Evolutionary conservation across 2,329 filamentous ascomycete genomes (phyloP).

Genomic region (Lachnellula occidentalis): DNA sequence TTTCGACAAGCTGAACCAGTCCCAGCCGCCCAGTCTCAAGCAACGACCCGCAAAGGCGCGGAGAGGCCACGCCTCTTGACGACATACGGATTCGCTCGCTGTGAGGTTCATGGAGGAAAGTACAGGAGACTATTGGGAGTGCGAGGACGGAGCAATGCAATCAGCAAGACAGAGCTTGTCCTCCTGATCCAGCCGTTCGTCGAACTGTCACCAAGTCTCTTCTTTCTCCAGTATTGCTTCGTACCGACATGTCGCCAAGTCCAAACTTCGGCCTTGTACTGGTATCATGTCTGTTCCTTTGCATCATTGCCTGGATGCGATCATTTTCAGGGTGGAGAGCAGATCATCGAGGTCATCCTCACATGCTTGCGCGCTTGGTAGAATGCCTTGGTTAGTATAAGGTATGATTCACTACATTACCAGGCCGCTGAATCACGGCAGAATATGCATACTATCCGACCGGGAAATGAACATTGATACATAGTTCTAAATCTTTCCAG

Average conservation of each 20-base stretch:
- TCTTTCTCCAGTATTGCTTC: not conserved
- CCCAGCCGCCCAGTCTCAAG: not conserved
- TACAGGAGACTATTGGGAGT: not conserved
- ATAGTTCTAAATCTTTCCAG: too few species aligned
- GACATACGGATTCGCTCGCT: not conserved
- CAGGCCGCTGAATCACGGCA: too few species aligned
- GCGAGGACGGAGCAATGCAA: not conserved
- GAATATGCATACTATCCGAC: too few species aligned
- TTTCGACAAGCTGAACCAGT: not conserved
- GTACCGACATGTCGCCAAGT: not conserved
- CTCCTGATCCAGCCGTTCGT: not conserved
- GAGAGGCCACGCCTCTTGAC: not conserved
- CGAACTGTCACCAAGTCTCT: not conserved
- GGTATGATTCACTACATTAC: too few species aligned
- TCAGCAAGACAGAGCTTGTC: not conserved
- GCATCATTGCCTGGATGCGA: too few species aligned
- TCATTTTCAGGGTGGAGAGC: too few species aligned
- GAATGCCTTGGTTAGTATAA: too few species aligned
- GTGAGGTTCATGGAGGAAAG: not conserved
- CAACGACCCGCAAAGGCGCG: not conserved
- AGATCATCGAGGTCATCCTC: too few species aligned
- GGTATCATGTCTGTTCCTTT: too few species aligned
- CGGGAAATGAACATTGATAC: too few species aligned
- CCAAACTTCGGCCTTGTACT: too few species aligned
- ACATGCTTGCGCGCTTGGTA: too few species aligned